Conservation (phyloP, 192 early-diverging fungal species). For the Entomortierella parvispora region DNA sequence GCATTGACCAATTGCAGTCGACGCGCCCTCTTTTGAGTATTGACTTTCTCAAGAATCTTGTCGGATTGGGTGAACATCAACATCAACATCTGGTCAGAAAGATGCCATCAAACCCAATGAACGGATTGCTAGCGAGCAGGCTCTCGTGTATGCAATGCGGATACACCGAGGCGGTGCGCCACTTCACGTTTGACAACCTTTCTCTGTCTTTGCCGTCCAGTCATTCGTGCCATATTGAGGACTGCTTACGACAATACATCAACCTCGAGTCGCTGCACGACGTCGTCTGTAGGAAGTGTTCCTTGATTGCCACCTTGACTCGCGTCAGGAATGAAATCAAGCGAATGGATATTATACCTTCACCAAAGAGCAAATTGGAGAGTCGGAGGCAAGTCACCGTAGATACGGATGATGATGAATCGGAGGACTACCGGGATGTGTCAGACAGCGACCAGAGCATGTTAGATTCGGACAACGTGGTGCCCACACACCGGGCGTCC, state of each 20-base stretch:
- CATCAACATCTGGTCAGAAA: constrained; percentile 25
- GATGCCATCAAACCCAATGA: constrained; percentile 69
- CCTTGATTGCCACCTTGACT: constrained; percentile 57
- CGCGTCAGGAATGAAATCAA: constrained; percentile 49
- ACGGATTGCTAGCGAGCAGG: constrained; percentile 78
- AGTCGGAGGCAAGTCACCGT: neutral
- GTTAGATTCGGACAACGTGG: constrained; percentile 5
- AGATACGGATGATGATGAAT: neutral
- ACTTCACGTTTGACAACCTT: constrained; percentile 85
- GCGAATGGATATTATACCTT: constrained; percentile 10
- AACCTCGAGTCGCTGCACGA: constrained; percentile 72
- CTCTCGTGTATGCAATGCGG: constrained; percentile 84
- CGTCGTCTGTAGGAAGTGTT: constrained; percentile 74
- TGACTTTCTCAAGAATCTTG: constrained; percentile 28
- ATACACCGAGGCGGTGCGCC: constrained; percentile 79
- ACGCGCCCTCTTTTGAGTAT: constrained; percentile 26
- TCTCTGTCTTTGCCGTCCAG: constrained; percentile 72
- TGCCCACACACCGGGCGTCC: neutral
- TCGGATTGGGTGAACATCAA: constrained; percentile 3
- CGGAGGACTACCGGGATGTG: constrained; percentile 1
- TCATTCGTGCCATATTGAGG: constrained; percentile 61
- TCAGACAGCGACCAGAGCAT: constrained; percentile 16
- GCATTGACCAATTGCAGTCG: constrained; percentile 15
- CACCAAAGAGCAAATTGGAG: neutral
- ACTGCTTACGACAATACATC: constrained; percentile 63